Percentiles rank a stretch among this genome's conserved stretches.
Conservation (phyloP, 495 filamentous ascomycete genomes). For the Hypomontagnella monticulosa region DNA sequence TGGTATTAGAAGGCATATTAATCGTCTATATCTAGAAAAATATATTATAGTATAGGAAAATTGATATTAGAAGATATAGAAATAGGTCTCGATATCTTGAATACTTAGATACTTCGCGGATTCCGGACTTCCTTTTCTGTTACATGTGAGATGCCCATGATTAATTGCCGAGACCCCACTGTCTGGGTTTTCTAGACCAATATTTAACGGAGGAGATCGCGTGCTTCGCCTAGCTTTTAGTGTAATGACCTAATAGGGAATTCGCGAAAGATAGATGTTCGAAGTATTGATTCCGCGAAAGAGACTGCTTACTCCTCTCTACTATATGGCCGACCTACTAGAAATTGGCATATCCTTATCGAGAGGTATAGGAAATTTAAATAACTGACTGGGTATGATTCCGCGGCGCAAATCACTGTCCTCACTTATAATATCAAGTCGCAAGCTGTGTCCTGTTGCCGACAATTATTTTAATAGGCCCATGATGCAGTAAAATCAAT, state of each 20-base stretch:
- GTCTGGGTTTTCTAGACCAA: slow-evolving; percentile 9
- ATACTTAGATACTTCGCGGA: neutral
- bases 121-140: slow-evolving; percentile 20
- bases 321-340: too few species aligned
- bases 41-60: neutral
- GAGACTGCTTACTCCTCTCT: too few species aligned
- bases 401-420: neutral
- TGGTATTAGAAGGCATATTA: slow-evolving; percentile 21
- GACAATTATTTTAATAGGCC: slow-evolving; percentile 14
- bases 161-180: slow-evolving; percentile 38
- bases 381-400: neutral
- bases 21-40: slow-evolving; percentile 1
- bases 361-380: neutral
- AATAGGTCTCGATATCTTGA: too few species aligned
- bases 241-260: slow-evolving; percentile 5
- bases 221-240: slow-evolving; percentile 24
- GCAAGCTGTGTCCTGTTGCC: slow-evolving; percentile 4
- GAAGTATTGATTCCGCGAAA: neutral
- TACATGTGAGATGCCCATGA: neutral
- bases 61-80: too few species aligned
- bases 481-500: slow-evolving; percentile 33
- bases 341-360: neutral
- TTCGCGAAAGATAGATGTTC: neutral
- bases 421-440: neutral
- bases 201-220: slow-evolving; percentile 32